These are phyloP conservation scores for Aleurites moluccanus DNA, from an alignment of 441 rosid species.

Conservation along the genomic window DNA sequence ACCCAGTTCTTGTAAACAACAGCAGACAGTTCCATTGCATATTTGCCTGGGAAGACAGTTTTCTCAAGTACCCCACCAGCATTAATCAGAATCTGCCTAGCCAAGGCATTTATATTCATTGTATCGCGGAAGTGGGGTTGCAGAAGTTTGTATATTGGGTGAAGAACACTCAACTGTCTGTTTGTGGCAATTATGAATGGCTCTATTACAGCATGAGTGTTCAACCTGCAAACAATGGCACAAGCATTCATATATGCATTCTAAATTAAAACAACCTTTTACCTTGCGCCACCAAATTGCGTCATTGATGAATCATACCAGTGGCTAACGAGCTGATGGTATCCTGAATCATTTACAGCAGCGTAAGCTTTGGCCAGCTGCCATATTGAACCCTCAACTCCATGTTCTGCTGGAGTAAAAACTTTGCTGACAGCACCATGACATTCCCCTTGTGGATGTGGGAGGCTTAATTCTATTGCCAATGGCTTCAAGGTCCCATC, in stretches of 20 bases:
- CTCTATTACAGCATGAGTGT: constrained; percentile 84
- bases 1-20: constrained; percentile 67
- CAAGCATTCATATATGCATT: constrained; percentile 1
- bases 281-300: constrained; percentile 8
- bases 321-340: constrained; percentile 85
- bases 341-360: constrained; percentile 83
- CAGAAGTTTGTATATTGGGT: constrained; percentile 82
- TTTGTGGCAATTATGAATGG: constrained; percentile 80
- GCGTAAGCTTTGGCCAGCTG: constrained; percentile 90
- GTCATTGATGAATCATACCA: constrained; percentile 47
- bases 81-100: constrained; percentile 74
- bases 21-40: constrained; percentile 85
- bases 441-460: constrained; percentile 65
- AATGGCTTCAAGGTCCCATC: constrained; percentile 74
- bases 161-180: constrained; percentile 75
- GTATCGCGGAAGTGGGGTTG: constrained; percentile 93
- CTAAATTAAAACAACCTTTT: constrained; percentile 6
- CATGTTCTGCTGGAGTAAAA: constrained; percentile 62
- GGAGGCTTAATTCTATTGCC: constrained; percentile 85
- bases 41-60: constrained; percentile 66
- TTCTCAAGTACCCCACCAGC: constrained; percentile 68
- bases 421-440: constrained; percentile 68
- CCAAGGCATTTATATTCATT: constrained; percentile 88
- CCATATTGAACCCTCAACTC: constrained; percentile 69
- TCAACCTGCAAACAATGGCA: constrained; percentile 48